These are phyloP conservation scores for Thalassiosira delicatula DNA, from an alignment of 352 stramenopile species.

Conservation along the genomic window DNA sequence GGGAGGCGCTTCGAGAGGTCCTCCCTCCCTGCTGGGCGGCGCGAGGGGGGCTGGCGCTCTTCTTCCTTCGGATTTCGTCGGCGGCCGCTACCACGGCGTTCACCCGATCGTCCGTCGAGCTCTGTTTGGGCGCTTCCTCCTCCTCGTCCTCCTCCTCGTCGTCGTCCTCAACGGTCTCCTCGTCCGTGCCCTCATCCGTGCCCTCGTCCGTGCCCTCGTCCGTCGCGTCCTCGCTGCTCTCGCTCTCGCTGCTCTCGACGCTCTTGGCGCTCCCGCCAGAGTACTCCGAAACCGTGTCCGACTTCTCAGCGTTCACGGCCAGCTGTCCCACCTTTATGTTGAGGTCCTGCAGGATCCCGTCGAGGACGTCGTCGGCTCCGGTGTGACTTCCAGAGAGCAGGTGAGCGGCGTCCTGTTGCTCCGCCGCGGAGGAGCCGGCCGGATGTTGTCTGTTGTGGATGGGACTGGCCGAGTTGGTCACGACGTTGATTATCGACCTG, in stretches of 20 bases:
- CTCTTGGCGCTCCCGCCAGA: constrained; percentile 27
- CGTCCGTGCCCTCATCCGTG: constrained; percentile 3
- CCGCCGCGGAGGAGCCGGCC: too few relatives aligned
- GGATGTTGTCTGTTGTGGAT: background rate
- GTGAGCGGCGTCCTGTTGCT: background rate
- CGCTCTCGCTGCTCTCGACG: background rate
- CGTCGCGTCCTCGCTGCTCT: constrained; percentile 17
- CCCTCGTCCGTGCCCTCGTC: constrained; percentile 1
- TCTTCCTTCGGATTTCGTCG: constrained; percentile 41
- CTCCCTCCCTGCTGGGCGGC: too few relatives aligned
- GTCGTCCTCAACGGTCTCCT: background rate
- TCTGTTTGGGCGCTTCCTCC: background rate
- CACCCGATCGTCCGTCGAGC: constrained; percentile 11
- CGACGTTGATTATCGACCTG: background rate
- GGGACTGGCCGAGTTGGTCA: background rate
- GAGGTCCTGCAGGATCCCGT: constrained; percentile 30
- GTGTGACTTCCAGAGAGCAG: background rate
- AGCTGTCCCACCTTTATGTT: constrained; percentile 17
- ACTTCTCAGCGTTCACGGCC: constrained; percentile 1
- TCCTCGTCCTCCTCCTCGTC: constrained; percentile 5
- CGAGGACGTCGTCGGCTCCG: constrained; percentile 21
- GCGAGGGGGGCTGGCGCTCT: background rate
- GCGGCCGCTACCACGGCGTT: constrained; percentile 23
- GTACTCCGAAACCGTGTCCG: constrained; percentile 33
- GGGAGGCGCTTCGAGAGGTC: too few relatives aligned